Evolutionary conservation across 306 rosid genomes (phyloP), one percentile per base, ranked within the genome.

Genomic region (Gastrolobium bilobum): DNA sequence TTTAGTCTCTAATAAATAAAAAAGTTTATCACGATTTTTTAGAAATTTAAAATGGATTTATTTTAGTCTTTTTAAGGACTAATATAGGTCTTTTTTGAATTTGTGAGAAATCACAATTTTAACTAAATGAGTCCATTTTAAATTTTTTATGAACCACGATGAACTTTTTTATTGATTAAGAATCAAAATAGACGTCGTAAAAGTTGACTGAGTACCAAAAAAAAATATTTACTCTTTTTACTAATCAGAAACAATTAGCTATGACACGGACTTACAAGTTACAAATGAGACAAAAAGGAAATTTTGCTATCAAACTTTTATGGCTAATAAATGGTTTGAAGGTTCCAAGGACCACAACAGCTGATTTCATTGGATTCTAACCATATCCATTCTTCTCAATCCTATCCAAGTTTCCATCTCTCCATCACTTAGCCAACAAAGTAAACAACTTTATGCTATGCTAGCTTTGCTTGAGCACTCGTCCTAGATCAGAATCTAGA

Each of bases 331-430:
- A 72, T 71, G 31, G 9, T 33, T 61, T 72, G 60, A 62, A 33
- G 48, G 50, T 63, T 62, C 29, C 44, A 78, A 58, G 86, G 83
- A 83, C 86, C 86, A 83, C 80, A 78, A 20, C 3, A 70, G 43
- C 56, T 46, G 50, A 66, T 77, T 63, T 54, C 83, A 37, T 64
- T 71, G 79, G 79, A 82, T 71, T 62, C 62, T 76, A 46, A 64
- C 83, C 83, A 82, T 82, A 82, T 77, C 82, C 79, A 29, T 63
- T 79, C 53, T 77, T 68, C 33, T 43, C 58, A 6, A 60, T 61
- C 73, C 69, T 69, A 71, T 64, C 81, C 79, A 71, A 76, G 54
- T 67, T 84, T 62, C 78, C 61, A 71, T 53, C 71, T 72, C 51
- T 84, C 80, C 31, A 70, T 64, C 73, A 68, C 74, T 56, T 34